Conservation (phyloP, 129 eudicot genomes). For the Flaveria ramosissima region DNA sequence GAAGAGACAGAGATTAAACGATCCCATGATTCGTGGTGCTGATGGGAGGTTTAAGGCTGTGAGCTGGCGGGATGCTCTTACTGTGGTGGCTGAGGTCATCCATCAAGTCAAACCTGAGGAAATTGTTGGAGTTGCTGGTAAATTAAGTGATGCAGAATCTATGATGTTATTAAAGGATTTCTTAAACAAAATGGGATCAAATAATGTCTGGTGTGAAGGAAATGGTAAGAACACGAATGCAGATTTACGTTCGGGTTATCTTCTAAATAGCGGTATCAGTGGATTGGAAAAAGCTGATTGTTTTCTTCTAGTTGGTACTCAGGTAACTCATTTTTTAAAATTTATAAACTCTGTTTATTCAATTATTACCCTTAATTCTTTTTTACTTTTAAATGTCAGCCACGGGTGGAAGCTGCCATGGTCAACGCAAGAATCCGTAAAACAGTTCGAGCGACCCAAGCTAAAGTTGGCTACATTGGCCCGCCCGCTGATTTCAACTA, state of each 20-base stretch:
- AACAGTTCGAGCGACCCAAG: constrained; percentile 73
- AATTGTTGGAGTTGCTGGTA: constrained; percentile 96
- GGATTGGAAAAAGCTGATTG: constrained; percentile 92
- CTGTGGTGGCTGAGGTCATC: constrained; percentile 85
- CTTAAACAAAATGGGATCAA: constrained; percentile 87
- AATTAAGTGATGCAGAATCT: constrained; percentile 94
- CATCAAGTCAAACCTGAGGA: constrained; percentile 76
- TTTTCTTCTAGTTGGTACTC: constrained; percentile 92
- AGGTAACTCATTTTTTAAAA: constrained; percentile 49
- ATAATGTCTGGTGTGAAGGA: constrained; percentile 91
- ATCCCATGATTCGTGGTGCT: constrained; percentile 92
- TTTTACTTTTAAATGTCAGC: constrained; percentile 43
- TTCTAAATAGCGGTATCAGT: constrained; percentile 70
- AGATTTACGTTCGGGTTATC: constrained; percentile 86
- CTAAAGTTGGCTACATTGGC: constrained; percentile 90
- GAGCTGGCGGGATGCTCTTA: constrained; percentile 96
- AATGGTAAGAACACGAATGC: constrained; percentile 75
- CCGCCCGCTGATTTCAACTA: constrained; percentile 86
- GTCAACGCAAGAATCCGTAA: constrained; percentile 93
- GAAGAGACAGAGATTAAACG: constrained; percentile 95
- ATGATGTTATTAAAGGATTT: constrained; percentile 91
- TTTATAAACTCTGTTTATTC: not conserved
- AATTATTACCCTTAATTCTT: not conserved
- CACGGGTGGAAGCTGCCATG: constrained; percentile 97
- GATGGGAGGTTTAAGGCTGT: constrained; percentile 91